These are phyloP conservation scores for Malus hybrid DNA, from an alignment of 331 rosid species.

Conservation along the genomic window DNA sequence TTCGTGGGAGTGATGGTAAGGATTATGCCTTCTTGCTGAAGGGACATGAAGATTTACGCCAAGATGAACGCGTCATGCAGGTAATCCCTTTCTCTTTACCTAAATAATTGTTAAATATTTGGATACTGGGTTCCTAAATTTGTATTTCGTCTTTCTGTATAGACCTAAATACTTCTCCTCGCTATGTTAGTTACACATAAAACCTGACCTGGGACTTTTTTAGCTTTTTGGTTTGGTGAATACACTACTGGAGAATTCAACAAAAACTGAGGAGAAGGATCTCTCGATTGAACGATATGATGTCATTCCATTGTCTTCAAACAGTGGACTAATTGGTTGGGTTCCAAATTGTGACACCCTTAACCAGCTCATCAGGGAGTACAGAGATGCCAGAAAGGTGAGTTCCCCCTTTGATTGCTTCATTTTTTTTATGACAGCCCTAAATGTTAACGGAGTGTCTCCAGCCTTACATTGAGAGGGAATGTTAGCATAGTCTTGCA, in stretches of 20 bases:
- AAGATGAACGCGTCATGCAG: no score
- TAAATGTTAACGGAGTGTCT: background rate
- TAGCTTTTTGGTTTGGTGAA: slow-evolving; percentile 98
- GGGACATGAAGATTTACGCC: no score
- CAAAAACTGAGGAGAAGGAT: slow-evolving; percentile 85
- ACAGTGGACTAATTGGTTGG: slow-evolving; percentile 98
- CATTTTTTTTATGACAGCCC: background rate
- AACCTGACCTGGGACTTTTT: slow-evolving; percentile 4
- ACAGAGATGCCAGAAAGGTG: slow-evolving; percentile 94
- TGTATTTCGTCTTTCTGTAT: background rate
- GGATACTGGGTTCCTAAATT: background rate
- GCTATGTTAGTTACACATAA: background rate
- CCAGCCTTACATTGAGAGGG: background rate
- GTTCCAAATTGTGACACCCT: slow-evolving; percentile 95
- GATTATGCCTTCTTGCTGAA: no score
- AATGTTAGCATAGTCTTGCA: background rate
- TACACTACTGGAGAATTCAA: slow-evolving; percentile 79
- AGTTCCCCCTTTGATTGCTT: slow-evolving; percentile 11
- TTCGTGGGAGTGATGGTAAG: no score
- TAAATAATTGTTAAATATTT: no score
- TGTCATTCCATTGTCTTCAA: slow-evolving; percentile 93
- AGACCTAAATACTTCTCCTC: slow-evolving; percentile 1
- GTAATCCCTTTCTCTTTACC: no score
- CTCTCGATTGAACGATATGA: slow-evolving; percentile 75
- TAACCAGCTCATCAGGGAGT: slow-evolving; percentile 83